These are phyloP conservation scores for Apiospora kogelbergensis DNA, from an alignment of 2,329 filamentous ascomycete species.

Conservation along the genomic window DNA sequence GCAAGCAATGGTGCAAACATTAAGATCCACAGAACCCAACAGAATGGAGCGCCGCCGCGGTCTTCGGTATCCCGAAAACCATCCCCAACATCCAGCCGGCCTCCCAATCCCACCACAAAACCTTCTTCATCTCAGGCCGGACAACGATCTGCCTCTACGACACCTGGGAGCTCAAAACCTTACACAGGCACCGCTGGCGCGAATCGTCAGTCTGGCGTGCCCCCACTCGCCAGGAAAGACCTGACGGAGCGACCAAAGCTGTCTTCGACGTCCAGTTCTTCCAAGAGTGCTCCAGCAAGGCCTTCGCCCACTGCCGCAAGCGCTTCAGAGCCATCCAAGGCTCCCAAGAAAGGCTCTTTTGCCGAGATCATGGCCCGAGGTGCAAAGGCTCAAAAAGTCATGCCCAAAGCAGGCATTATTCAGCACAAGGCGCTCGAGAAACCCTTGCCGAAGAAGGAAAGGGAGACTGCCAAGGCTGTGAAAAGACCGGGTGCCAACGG, in stretches of 20 bases:
- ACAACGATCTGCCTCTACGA: not conserved
- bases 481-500: constrained; percentile 37
- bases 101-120: constrained; percentile 13
- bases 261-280: constrained; percentile 16
- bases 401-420: constrained; percentile 67
- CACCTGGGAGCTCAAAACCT: not conserved
- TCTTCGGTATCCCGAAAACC: not conserved
- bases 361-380: constrained; percentile 73
- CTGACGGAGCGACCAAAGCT: constrained; percentile 23
- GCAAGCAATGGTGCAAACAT: constrained; percentile 23
- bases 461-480: constrained; percentile 45
- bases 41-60: not conserved
- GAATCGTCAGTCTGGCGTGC: constrained; percentile 12
- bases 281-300: constrained; percentile 24
- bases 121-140: constrained; percentile 13
- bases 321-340: constrained; percentile 31
- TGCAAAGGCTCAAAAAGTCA: constrained; percentile 61
- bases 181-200: constrained; percentile 15
- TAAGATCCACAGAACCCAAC: constrained; percentile 24
- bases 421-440: constrained; percentile 74
- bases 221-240: constrained; percentile 19
- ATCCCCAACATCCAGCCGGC: constrained; percentile 21
- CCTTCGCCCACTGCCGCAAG: constrained; percentile 28
- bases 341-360: constrained; percentile 72
- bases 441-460: constrained; percentile 50